Evolutionary conservation across 352 stramenopile species (phyloP).

Genomic region (Globisporangium nodosum): DNA sequence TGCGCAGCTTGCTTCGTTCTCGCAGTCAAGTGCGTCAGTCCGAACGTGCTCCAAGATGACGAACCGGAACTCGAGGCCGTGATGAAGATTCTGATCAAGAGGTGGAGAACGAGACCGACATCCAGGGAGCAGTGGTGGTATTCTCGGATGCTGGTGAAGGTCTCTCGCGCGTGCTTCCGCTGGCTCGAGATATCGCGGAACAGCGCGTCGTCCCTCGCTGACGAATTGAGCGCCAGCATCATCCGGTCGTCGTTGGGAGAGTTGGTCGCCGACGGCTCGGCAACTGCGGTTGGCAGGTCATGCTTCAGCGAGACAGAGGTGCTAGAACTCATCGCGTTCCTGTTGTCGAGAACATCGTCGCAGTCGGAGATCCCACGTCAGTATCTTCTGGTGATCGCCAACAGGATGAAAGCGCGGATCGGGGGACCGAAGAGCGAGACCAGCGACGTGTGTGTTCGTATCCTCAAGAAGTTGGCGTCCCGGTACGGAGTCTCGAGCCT

Average conservation of each 20-base stretch:
- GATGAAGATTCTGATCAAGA: constrained; percentile 3
- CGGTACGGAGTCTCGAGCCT: constrained; percentile 4
- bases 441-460: constrained; percentile 7
- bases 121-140: constrained; percentile 3
- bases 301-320: constrained; percentile 3
- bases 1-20: constrained; percentile 40
- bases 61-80: constrained; percentile 1
- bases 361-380: background rate
- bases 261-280: background rate
- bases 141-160: constrained; percentile 11
- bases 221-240: constrained; percentile 10
- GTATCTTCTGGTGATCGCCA: constrained; percentile 1
- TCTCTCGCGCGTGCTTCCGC: constrained; percentile 12
- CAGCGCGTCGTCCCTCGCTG: background rate
- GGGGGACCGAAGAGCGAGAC: background rate
- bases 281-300: background rate
- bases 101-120: background rate
- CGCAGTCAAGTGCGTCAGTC: constrained; percentile 7
- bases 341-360: constrained; percentile 6
- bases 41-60: background rate
- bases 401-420: constrained; percentile 7
- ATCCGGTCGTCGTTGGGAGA: background rate
- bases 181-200: background rate
- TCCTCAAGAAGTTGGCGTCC: constrained; percentile 10
- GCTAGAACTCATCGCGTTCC: constrained; percentile 5